Evolutionary conservation across 1,284 basidiomycete species (phyloP).

Genomic region (Fomitopsis betulina): DNA sequence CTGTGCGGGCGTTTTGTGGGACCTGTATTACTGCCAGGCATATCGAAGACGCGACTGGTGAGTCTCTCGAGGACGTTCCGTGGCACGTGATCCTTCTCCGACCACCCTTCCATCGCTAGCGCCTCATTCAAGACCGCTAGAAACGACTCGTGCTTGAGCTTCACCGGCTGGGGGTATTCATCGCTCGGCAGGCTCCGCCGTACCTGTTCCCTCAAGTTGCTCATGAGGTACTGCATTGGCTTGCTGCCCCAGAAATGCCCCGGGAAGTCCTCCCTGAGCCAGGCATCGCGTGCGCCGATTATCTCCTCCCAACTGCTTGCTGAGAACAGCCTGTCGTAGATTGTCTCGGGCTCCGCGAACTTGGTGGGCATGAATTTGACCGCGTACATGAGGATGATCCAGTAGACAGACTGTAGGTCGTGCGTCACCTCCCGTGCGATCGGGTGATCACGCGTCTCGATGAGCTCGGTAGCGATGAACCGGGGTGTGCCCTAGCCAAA

Average conservation of each 20-base stretch:
- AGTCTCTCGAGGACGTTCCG: no score
- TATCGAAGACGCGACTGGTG: no score
- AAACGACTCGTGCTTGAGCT: neutral
- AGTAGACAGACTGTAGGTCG: constrained; percentile 14
- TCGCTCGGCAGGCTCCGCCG: neutral
- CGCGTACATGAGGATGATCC: constrained; percentile 1
- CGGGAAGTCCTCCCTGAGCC: neutral
- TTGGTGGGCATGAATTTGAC: neutral
- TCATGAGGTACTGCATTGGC: neutral
- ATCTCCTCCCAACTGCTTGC: neutral
- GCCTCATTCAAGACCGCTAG: neutral
- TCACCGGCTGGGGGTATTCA: neutral
- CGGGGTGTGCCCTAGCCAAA: constrained; percentile 9
- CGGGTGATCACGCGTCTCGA: neutral
- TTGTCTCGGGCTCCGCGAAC: neutral
- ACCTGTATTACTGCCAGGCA: no score
- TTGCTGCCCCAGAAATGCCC: neutral
- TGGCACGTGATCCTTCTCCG: neutral
- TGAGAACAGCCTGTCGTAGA: neutral
- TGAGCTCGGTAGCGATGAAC: constrained; percentile 8
- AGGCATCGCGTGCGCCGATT: neutral
- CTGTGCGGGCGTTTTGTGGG: no score
- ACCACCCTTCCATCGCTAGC: neutral
- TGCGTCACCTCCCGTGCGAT: constrained; percentile 2
- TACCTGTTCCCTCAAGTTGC: neutral